Conservation (phyloP, 2,329 filamentous ascomycete species). For the Clonostachys rosea region DNA sequence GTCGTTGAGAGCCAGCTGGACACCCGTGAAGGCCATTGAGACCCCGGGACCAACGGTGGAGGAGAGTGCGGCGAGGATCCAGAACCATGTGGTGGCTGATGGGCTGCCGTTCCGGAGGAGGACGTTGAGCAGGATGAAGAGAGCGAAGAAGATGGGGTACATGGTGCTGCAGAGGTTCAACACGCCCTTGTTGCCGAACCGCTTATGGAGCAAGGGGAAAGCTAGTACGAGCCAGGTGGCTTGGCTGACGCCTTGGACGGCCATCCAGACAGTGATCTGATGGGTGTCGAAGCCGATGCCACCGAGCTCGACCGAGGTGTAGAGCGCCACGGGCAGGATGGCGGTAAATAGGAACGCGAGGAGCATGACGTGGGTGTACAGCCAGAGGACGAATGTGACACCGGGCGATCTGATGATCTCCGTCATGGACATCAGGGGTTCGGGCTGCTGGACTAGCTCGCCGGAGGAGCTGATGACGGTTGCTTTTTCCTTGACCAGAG, state of each 20-base stretch:
- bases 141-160: conserved; percentile 62
- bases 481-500: conserved; percentile 26
- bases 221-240: conserved; percentile 65
- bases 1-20: conserved; percentile 73
- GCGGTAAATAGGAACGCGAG: conserved; percentile 71
- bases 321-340: conserved; percentile 64
- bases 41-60: conserved; percentile 55
- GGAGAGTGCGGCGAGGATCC: conserved; percentile 37
- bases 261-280: conserved; percentile 64
- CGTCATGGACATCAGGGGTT: conserved; percentile 13
- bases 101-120: conserved; percentile 27
- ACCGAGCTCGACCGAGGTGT: conserved; percentile 55
- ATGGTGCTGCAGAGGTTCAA: conserved; percentile 45
- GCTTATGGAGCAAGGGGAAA: conserved; percentile 64
- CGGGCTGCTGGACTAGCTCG: background rate
- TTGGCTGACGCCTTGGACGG: conserved; percentile 59
- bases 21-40: conserved; percentile 65
- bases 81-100: conserved; percentile 43
- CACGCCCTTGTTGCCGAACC: conserved; percentile 62
- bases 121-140: conserved; percentile 53
- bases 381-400: conserved; percentile 60
- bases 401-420: conserved; percentile 56
- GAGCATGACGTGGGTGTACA: conserved; percentile 63
- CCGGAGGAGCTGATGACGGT: background rate
- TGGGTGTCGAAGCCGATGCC: conserved; percentile 59